Conservation (phyloP, 1,139 yeast species). For the Scheffersomyces lignicola region DNA sequence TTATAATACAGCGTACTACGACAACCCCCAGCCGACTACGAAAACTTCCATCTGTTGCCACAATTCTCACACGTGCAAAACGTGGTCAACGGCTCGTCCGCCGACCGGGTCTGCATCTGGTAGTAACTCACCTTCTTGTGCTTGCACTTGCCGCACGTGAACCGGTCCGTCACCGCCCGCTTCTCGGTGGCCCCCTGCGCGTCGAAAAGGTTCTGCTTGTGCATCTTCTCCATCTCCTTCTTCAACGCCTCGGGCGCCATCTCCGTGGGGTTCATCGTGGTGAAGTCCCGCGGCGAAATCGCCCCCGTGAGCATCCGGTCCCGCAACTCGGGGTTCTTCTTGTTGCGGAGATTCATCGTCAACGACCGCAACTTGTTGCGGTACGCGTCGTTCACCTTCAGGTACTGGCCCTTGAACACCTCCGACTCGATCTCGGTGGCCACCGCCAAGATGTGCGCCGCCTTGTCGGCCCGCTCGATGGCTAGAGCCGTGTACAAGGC, state of each 20-base stretch:
- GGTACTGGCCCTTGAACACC: constrained; percentile 60
- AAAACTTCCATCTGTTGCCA: constrained; percentile 97
- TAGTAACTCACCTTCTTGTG: constrained; percentile 95
- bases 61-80: constrained; percentile 97
- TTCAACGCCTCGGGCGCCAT: constrained; percentile 90
- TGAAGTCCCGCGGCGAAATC: constrained; percentile 63
- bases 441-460: constrained; percentile 54
- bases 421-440: constrained; percentile 75
- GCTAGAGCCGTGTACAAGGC: constrained; percentile 90
- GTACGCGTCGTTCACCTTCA: constrained; percentile 58
- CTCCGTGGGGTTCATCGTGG: constrained; percentile 85
- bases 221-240: constrained; percentile 80
- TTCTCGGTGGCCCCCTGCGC: constrained; percentile 99
- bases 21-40: constrained; percentile 30
- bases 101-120: constrained; percentile 97
- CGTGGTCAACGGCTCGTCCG: constrained; percentile 97
- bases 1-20: too few relatives aligned
- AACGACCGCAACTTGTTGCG: constrained; percentile 80
- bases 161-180: constrained; percentile 94
- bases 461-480: constrained; percentile 62
- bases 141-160: constrained; percentile 97
- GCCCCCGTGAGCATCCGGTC: constrained; percentile 64
- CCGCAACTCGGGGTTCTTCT: constrained; percentile 84
- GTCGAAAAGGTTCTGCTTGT: constrained; percentile 86
- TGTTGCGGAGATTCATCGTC: constrained; percentile 83